These are phyloP conservation scores for Coemansia umbellata DNA, from an alignment of 192 early-diverging fungal species.

Conservation along the genomic window DNA sequence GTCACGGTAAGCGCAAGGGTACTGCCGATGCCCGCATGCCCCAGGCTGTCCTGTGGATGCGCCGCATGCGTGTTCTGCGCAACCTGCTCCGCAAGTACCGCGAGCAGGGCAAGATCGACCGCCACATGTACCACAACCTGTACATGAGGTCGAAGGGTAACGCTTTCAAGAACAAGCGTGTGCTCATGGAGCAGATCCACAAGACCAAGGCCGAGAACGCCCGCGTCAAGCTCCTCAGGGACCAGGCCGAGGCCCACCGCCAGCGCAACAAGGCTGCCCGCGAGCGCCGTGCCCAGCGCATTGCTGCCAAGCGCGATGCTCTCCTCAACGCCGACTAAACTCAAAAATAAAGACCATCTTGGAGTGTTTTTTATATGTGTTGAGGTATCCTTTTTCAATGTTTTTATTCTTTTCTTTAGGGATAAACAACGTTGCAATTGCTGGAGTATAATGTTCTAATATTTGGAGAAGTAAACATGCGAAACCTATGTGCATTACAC, in stretches of 20 bases:
- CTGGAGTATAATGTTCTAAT: too few species aligned
- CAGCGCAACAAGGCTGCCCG: slow-evolving; percentile 92
- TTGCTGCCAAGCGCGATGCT: slow-evolving; percentile 87
- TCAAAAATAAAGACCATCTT: not conserved
- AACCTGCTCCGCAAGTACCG: slow-evolving; percentile 96
- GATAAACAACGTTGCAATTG: too few species aligned
- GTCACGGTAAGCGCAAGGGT: slow-evolving; percentile 91
- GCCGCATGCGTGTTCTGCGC: slow-evolving; percentile 93
- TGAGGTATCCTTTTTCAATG: not conserved
- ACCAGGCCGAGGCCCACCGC: slow-evolving; percentile 98
- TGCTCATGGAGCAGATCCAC: slow-evolving; percentile 99
- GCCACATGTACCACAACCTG: slow-evolving; percentile 95
- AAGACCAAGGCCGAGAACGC: slow-evolving; percentile 98
- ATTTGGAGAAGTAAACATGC: too few species aligned
- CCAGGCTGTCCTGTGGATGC: slow-evolving; percentile 93
- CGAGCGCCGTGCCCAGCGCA: slow-evolving; percentile 82
- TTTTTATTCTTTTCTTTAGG: not conserved
- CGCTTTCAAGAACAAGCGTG: slow-evolving; percentile 99
- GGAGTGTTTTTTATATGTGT: not conserved
- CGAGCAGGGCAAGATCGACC: slow-evolving; percentile 96
- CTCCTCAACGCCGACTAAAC: slow-evolving; percentile 52
- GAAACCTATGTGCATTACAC: too few species aligned
- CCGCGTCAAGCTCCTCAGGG: slow-evolving; percentile 84
- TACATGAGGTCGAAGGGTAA: slow-evolving; percentile 99
- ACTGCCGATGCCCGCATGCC: slow-evolving; percentile 99